phyloP scores from a whole-genome alignment of 768 basidiomycete genomes.

The Leccinum arenicola region DNA sequence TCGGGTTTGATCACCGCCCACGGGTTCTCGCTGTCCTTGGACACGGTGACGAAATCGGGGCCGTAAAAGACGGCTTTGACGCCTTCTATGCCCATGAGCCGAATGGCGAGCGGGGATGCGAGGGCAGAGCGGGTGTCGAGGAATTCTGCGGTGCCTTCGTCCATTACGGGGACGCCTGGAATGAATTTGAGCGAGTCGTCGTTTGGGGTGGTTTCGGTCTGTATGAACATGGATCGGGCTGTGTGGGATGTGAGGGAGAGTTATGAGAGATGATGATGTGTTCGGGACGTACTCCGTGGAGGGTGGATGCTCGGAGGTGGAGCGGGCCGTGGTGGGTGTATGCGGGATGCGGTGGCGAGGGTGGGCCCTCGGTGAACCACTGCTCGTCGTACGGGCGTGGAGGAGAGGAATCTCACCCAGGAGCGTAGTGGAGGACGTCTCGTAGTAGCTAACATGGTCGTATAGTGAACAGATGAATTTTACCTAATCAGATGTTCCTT shows the following conservation, averaged over 20 bases:
- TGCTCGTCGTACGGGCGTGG: slow-evolving; percentile 11
- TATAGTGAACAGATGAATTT: slow-evolving; percentile 3
- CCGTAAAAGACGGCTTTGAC: slow-evolving; percentile 90
- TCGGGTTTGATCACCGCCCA: slow-evolving; percentile 97
- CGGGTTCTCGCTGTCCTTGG: slow-evolving; percentile 78
- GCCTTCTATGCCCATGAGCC: slow-evolving; percentile 93
- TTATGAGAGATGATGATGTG: not conserved
- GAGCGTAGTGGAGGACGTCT: slow-evolving; percentile 13
- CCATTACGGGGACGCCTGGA: slow-evolving; percentile 87
- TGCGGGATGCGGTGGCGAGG: slow-evolving; percentile 34
- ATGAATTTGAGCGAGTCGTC: slow-evolving; percentile 98
- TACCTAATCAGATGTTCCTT: slow-evolving; percentile 6
- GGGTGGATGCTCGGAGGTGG: slow-evolving; percentile 12
- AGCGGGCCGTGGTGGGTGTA: slow-evolving; percentile 12
- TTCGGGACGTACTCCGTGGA: slow-evolving; percentile 30
- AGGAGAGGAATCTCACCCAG: slow-evolving; percentile 24
- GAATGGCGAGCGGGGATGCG: slow-evolving; percentile 89
- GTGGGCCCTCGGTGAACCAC: slow-evolving; percentile 32
- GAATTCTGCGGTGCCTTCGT: slow-evolving; percentile 89
- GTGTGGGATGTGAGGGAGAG: not conserved
- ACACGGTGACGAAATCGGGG: slow-evolving; percentile 96
- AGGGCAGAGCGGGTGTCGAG: slow-evolving; percentile 85
- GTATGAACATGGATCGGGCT: slow-evolving; percentile 96
- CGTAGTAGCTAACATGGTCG: slow-evolving; percentile 17
- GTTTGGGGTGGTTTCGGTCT: slow-evolving; percentile 96